Evolutionary conservation across 768 basidiomycete species (phyloP), one percentile per base, ranked within the genome.

Genomic region (Agaricus blazei): DNA sequence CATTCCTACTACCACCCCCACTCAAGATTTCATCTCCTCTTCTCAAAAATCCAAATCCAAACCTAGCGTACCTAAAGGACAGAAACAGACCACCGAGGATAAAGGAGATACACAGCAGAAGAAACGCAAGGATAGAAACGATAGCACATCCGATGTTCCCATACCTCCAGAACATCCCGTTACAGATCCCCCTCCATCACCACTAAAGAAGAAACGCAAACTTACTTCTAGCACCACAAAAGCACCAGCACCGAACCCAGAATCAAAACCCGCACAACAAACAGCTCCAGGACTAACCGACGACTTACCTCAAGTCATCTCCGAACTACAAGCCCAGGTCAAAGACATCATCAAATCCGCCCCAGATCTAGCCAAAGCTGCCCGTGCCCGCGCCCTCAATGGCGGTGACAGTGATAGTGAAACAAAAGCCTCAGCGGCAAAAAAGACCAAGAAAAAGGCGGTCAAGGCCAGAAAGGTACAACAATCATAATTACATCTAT

Each of bases 271-370:
- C 11, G 0, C 31, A 11, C 28, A 28, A 4, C 9, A 14, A 52
- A 41, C 50, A 12, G 44, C 23, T 9, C 19, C 53, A 40, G 38
- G 8, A 40, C 38, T 4, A 41, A 19, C 0, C 27, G 34, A 46
- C 4, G 53, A 54, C 11, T 54, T 46, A 2, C 45, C 52, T 9
- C 45, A 45, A 40, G 45, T 6, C 9, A 54, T 54, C 24, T 43
- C 34, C 36, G 51, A 57, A 36, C 58, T 54, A 8, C 47, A 58
- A 44, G 57, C 62, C 31, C 53, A 59, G 4, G 61, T 75, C 28
- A 67, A 65, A 54, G 65, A 59, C 45, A 75, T 77, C 31, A 72
- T 67, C 23, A 64, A 67, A 23, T 73, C 72, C 19, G 70, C 74
- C 19, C 65, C 71, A 8, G 64, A 67, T 37, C 68, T 72, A 28